phyloP scores from a whole-genome alignment of 805 yeast species.

The Starmerella roubikii region DNA sequence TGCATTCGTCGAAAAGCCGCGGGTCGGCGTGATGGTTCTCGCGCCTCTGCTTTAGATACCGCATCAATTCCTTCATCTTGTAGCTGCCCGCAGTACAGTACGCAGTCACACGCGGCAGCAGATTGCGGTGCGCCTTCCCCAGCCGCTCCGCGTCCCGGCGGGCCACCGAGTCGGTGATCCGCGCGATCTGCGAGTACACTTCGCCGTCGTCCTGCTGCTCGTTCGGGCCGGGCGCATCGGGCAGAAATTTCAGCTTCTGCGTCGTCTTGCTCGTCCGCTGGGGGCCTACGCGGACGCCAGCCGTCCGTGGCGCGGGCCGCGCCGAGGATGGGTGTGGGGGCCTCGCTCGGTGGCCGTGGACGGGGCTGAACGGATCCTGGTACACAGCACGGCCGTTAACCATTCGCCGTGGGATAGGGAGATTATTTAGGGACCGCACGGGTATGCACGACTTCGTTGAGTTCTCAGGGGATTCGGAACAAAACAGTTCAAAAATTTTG shows the following conservation, averaged over 20 bases:
- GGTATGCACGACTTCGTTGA: too few relatives aligned
- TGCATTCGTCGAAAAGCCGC: slow-evolving; percentile 82
- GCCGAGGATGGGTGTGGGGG: too few relatives aligned
- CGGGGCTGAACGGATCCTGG: too few relatives aligned
- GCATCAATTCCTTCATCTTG: slow-evolving; percentile 68
- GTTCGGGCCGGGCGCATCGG: slow-evolving; percentile 59
- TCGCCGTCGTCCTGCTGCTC: slow-evolving; percentile 31
- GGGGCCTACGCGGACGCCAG: slow-evolving; percentile 24
- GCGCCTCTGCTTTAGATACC: slow-evolving; percentile 74
- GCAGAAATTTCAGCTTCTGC: slow-evolving; percentile 77
- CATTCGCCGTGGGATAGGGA: too few relatives aligned
- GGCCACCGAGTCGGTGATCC: slow-evolving; percentile 78
- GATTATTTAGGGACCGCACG: too few relatives aligned
- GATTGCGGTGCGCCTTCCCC: slow-evolving; percentile 70
- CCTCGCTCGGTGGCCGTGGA: too few relatives aligned
- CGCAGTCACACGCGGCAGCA: slow-evolving; percentile 87
- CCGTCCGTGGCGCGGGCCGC: not conserved
- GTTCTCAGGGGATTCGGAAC: too few relatives aligned
- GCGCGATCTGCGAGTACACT: slow-evolving; percentile 70
- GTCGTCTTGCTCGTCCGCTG: slow-evolving; percentile 75
- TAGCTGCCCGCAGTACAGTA: slow-evolving; percentile 93
- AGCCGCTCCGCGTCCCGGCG: slow-evolving; percentile 86
- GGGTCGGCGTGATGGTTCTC: slow-evolving; percentile 47
- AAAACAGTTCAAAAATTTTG: too few relatives aligned
- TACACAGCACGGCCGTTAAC: too few relatives aligned